Evolutionary conservation across 2,329 filamentous ascomycete species (phyloP).

Genomic region (Ciborinia camelliae): DNA sequence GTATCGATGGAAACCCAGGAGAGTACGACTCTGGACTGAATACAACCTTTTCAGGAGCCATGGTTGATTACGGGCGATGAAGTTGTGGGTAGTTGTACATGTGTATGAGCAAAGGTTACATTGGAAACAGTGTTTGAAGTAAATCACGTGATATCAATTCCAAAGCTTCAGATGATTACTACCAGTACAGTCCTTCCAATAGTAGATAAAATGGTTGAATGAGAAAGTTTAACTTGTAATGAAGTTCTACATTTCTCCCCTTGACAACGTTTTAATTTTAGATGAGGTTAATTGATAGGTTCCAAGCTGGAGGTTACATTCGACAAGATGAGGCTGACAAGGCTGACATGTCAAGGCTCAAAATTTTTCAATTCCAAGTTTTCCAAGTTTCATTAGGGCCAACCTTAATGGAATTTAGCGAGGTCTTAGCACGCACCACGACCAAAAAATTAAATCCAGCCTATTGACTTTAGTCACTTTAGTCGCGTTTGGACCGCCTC

Average conservation of each 20-base stretch:
- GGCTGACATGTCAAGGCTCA: constrained; percentile 10
- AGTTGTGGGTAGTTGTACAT: background rate
- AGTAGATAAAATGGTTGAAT: no score
- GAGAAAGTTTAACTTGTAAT: no score
- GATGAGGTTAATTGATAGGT: background rate
- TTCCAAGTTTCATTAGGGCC: constrained; percentile 11
- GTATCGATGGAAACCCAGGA: constrained; percentile 39
- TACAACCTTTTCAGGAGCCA: background rate
- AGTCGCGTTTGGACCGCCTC: constrained; percentile 3
- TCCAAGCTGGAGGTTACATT: no score
- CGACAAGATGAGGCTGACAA: background rate
- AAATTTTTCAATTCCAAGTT: no score
- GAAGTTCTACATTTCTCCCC: fast-evolving
- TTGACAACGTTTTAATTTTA: background rate
- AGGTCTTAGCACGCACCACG: constrained; percentile 17
- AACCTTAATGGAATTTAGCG: no score
- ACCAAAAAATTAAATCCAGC: constrained; percentile 21
- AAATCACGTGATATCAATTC: background rate
- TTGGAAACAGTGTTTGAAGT: no score
- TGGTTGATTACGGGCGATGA: constrained; percentile 17
- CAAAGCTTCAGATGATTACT: background rate
- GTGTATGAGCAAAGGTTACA: background rate
- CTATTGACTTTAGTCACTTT: no score
- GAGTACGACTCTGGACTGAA: constrained; percentile 24
- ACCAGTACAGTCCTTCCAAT: no score